These are phyloP conservation scores for Sugiyamaella americana DNA, from an alignment of 805 yeast species.

Conservation along the genomic window DNA sequence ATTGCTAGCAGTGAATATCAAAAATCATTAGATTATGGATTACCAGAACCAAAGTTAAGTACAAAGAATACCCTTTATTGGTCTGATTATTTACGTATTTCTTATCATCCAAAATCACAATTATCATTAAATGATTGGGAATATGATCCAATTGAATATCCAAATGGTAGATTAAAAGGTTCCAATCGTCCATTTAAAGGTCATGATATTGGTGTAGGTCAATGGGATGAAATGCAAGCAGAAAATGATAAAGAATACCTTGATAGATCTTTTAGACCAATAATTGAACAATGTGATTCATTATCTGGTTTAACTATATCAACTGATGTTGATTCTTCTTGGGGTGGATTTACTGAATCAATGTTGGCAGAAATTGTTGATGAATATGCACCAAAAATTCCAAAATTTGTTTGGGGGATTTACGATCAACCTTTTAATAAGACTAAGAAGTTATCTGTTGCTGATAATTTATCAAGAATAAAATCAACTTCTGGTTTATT, in stretches of 20 bases:
- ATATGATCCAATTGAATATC: constrained; percentile 35
- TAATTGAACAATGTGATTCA: constrained; percentile 70
- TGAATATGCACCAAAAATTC: constrained; percentile 53
- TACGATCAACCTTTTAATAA: constrained; percentile 26
- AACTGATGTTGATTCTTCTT: constrained; percentile 68
- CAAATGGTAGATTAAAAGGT: constrained; percentile 33
- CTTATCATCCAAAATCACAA: constrained; percentile 57
- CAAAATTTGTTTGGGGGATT: constrained; percentile 45
- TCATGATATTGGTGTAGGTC: constrained; percentile 51
- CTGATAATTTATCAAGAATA: constrained; percentile 37
- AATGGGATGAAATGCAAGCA: constrained; percentile 34
- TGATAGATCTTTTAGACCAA: constrained; percentile 53
- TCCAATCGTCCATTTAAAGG: constrained; percentile 22
- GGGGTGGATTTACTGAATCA: constrained; percentile 71
- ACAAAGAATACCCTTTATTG: constrained; percentile 51
- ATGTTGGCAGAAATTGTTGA: constrained; percentile 55
- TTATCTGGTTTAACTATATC: constrained; percentile 64
- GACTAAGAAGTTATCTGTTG: constrained; percentile 15
- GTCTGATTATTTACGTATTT: constrained; percentile 72
- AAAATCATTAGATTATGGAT: constrained; percentile 45
- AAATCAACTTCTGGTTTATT: constrained; percentile 42
- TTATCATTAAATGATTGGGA: constrained; percentile 56
- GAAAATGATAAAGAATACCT: constrained; percentile 39
- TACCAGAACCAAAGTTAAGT: constrained; percentile 33
- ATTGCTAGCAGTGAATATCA: constrained; percentile 54